A percentile compares a stretch with the other conserved stretches of the same genome.
Evolutionary conservation across 192 early-diverging fungal genomes (phyloP).

Genomic region (Dimargaris verticillata): DNA sequence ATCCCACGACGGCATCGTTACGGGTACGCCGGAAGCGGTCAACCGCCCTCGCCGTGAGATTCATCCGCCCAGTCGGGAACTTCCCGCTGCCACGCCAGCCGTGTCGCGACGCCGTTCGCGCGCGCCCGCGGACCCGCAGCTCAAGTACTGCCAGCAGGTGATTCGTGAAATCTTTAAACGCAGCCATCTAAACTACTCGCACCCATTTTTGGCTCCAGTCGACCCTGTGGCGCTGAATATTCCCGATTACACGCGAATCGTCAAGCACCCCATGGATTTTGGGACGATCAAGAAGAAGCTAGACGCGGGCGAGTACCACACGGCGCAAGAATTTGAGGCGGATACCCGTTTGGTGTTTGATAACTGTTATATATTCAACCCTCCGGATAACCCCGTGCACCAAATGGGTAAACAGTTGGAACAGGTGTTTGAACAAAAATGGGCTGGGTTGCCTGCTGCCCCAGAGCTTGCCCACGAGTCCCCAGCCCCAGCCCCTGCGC

Average conservation of each 20-base stretch:
- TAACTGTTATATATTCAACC: constrained; percentile 77
- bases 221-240: constrained; percentile 68
- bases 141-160: constrained; percentile 42
- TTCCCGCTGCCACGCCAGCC: constrained; percentile 13
- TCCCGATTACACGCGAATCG: constrained; percentile 68
- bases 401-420: constrained; percentile 54
- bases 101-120: constrained; percentile 23
- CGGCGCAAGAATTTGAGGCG: constrained; percentile 48
- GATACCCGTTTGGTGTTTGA: constrained; percentile 67
- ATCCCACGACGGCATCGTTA: neutral
- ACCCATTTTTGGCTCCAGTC: constrained; percentile 69
- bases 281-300: constrained; percentile 58
- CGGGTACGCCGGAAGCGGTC: constrained; percentile 7
- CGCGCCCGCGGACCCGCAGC: constrained; percentile 33
- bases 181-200: constrained; percentile 46
- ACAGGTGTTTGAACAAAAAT: constrained; percentile 62
- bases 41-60: constrained; percentile 50
- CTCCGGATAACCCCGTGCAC: constrained; percentile 46
- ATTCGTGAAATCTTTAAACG: constrained; percentile 50
- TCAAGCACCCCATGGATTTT: constrained; percentile 84
- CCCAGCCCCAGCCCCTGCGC: neutral
- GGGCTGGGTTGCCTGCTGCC: constrained; percentile 31
- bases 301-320: constrained; percentile 41
- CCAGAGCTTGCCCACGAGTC: constrained; percentile 19
- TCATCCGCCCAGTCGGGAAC: constrained; percentile 39